Evolutionary conservation across 2,329 filamentous ascomycete genomes (phyloP), one percentile per base, ranked within the genome.

Genomic region (Byssochlamys sp.): DNA sequence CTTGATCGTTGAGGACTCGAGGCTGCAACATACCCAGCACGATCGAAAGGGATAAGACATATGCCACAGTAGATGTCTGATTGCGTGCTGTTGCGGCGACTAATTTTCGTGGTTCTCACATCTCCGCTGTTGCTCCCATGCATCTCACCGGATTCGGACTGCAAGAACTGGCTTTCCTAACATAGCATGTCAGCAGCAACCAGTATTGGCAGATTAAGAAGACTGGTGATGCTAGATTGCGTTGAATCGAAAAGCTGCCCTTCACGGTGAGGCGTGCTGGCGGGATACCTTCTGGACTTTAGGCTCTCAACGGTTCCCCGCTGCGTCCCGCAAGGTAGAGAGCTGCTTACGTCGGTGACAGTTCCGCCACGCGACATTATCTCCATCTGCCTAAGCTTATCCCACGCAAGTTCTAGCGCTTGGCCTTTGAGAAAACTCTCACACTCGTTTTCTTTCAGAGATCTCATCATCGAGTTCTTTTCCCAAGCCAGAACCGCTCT

Each of bases 121-220:
- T 51, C 49, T 51, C 49, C 49, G 49, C 49, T 24, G 14, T 28
- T 45, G 7, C 49, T 27, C 10, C 49, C 25, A 58, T 54, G 59
- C 59, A 59, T 54, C 55, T 61, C 59, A 57, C 59, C 59, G 49
- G 35, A 59, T 61, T 52, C 56, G 59, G 55, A 33, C 35, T 27
- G 28, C 28, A 31, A 27, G 28, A 52, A 31, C 35, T 26, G 24
- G 31, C 51, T 19, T 48, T 54, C 33, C 11, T 19, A 5, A 19
- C 27, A 49, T 31, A 55, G 33, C 35, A 14, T 49, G n/a, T 28
- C 28, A 48, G 10, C 33, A 33, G 31, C 28, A 14, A 9, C 35
- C 28, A 28, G n/a, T 35, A 5, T 14, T 27, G 10, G n/a, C 24
- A n/a, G 50, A 52, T 19, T 27, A 52, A n/a, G 50, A 19, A 52